These are phyloP conservation scores for Phoma sp. DNA, from an alignment of 2,329 filamentous ascomycete genomes.

Conservation along the genomic window DNA sequence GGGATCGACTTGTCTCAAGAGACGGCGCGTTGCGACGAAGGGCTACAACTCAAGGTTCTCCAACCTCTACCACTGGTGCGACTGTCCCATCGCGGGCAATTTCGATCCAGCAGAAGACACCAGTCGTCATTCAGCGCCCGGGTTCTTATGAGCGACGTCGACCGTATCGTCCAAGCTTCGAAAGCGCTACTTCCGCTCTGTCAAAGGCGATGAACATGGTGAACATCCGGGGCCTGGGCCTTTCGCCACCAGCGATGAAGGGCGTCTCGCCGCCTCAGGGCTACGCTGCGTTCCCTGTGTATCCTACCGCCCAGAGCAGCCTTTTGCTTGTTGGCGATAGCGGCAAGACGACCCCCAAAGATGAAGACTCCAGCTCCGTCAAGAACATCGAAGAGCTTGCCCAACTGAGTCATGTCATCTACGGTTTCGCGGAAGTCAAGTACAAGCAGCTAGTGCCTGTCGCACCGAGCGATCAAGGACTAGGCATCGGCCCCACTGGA, in stretches of 20 bases:
- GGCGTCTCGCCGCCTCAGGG: constrained; percentile 75
- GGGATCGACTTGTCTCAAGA: constrained; percentile 57
- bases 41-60: constrained; percentile 76
- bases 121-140: constrained; percentile 70
- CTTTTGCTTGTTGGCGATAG: constrained; percentile 69
- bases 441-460: constrained; percentile 95
- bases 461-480: constrained; percentile 74
- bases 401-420: constrained; percentile 92
- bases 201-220: constrained; percentile 95
- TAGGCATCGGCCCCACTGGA: constrained; percentile 65
- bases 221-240: constrained; percentile 75
- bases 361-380: constrained; percentile 81
- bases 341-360: constrained; percentile 64
- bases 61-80: constrained; percentile 72
- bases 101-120: constrained; percentile 71
- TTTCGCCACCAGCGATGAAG: constrained; percentile 64
- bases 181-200: constrained; percentile 86
- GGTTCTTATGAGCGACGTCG: constrained; percentile 82
- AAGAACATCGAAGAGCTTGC: constrained; percentile 90
- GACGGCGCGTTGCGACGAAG: constrained; percentile 72
- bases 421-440: constrained; percentile 97
- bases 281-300: constrained; percentile 83
- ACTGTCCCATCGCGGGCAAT: constrained; percentile 75
- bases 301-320: constrained; percentile 75
- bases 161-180: constrained; percentile 73